Evolutionary conservation across 495 filamentous ascomycete genomes (phyloP).

Genomic region (Xylaria nigripes): DNA sequence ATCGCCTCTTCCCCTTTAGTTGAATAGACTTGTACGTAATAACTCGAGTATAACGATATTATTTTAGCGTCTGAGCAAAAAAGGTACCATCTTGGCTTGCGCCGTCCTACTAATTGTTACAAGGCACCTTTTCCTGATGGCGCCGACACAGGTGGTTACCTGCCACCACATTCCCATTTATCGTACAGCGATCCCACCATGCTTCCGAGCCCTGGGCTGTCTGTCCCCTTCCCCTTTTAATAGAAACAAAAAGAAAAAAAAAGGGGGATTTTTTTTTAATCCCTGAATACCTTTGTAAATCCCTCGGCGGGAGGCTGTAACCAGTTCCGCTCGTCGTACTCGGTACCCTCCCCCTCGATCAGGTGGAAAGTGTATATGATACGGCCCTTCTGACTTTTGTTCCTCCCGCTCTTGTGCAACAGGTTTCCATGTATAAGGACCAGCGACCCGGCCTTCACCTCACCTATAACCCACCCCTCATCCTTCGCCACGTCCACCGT

Average conservation of each 20-base stretch:
- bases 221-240: neutral
- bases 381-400: constrained; percentile 70
- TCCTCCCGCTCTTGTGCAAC: constrained; percentile 92
- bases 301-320: constrained; percentile 72
- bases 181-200: too few relatives aligned
- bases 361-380: constrained; percentile 98
- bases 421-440: constrained; percentile 96
- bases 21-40: too few relatives aligned
- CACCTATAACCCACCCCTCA: constrained; percentile 56
- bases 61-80: too few relatives aligned
- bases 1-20: too few relatives aligned
- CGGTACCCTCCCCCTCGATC: constrained; percentile 70
- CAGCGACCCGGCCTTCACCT: constrained; percentile 80
- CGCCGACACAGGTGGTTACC: too few relatives aligned
- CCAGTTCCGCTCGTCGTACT: constrained; percentile 88
- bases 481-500: constrained; percentile 16
- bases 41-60: too few relatives aligned
- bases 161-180: too few relatives aligned
- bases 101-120: too few relatives aligned
- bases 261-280: neutral
- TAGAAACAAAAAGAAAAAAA: too few relatives aligned
- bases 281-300: constrained; percentile 57
- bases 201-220: too few relatives aligned
- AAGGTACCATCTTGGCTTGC: too few relatives aligned
- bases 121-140: too few relatives aligned